These are phyloP conservation scores for Starmera amethionina DNA, from an alignment of 805 yeast genomes.

Conservation along the genomic window DNA sequence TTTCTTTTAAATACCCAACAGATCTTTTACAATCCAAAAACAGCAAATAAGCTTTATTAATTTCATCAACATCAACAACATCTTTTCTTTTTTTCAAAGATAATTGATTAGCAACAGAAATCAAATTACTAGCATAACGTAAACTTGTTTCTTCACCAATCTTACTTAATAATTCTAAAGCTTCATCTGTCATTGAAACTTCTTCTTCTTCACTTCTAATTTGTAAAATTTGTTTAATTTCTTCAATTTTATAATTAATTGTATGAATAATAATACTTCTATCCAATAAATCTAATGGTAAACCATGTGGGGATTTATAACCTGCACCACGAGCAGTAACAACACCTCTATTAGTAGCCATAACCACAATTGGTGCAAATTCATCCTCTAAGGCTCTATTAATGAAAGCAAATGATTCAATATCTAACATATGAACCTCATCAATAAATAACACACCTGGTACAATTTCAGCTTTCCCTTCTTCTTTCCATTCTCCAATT, in stretches of 20 bases:
- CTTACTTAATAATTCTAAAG: constrained; percentile 78
- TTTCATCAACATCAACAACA: constrained; percentile 66
- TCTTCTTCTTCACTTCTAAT: constrained; percentile 95
- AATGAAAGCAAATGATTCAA: constrained; percentile 90
- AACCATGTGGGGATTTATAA: constrained; percentile 94
- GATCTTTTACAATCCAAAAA: constrained; percentile 87
- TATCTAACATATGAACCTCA: constrained; percentile 97
- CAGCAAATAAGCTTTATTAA: constrained; percentile 77
- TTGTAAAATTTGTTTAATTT: constrained; percentile 73
- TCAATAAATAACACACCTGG: constrained; percentile 98
- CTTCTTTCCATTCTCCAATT: constrained; percentile 98
- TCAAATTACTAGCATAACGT: constrained; percentile 86
- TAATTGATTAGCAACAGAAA: constrained; percentile 82
- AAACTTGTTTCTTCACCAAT: constrained; percentile 85
- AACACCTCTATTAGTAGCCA: constrained; percentile 97
- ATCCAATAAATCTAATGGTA: constrained; percentile 90
- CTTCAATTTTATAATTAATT: constrained; percentile 64
- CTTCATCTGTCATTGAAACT: constrained; percentile 72
- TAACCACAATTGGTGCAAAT: constrained; percentile 91
- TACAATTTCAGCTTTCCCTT: constrained; percentile 95
- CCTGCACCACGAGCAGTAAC: constrained; percentile 90
- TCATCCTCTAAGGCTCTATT: constrained; percentile 96
- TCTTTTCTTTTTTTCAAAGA: constrained; percentile 71
- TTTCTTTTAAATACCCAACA: constrained; percentile 73
- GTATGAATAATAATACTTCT: constrained; percentile 91